Evolutionary conservation across 1,139 yeast species (phyloP).

Genomic region (Debaryomyces subglobosus): DNA sequence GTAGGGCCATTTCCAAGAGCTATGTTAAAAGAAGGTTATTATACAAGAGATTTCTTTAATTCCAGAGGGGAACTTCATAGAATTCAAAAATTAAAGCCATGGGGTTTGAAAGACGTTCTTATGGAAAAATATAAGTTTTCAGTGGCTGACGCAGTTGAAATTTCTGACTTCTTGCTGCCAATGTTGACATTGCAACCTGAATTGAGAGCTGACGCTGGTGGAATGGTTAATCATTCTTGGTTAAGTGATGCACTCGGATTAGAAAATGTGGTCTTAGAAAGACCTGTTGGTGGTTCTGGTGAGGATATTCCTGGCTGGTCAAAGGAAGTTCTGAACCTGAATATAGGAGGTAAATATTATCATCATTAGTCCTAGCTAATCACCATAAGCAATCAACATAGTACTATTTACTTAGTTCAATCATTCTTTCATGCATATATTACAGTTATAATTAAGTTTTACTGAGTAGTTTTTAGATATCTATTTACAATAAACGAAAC

Average conservation of each 20-base stretch:
- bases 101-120: conserved; percentile 52
- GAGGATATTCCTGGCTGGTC: conserved; percentile 82
- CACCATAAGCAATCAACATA: neutral
- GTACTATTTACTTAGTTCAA: neutral
- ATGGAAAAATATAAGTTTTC: conserved; percentile 65
- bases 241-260: conserved; percentile 63
- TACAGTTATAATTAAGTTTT: neutral
- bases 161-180: conserved; percentile 68
- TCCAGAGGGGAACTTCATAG: conserved; percentile 59
- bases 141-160: conserved; percentile 53
- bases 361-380: conserved; percentile 7
- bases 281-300: conserved; percentile 66
- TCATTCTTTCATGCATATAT: neutral
- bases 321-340: conserved; percentile 30
- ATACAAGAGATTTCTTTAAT: conserved; percentile 48
- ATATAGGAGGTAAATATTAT: conserved; percentile 11
- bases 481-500: conserved; percentile 1
- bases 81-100: conserved; percentile 54
- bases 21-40: conserved; percentile 47
- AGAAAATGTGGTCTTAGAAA: conserved; percentile 55
- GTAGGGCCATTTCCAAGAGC: conserved; percentile 48
- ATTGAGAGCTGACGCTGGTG: conserved; percentile 78
- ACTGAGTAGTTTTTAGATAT: neutral
- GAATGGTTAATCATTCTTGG: conserved; percentile 81
- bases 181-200: conserved; percentile 75